Base-by-base conservation (phyloP, 2,329 filamentous ascomycete species). In the Fusarium foetens region DNA sequence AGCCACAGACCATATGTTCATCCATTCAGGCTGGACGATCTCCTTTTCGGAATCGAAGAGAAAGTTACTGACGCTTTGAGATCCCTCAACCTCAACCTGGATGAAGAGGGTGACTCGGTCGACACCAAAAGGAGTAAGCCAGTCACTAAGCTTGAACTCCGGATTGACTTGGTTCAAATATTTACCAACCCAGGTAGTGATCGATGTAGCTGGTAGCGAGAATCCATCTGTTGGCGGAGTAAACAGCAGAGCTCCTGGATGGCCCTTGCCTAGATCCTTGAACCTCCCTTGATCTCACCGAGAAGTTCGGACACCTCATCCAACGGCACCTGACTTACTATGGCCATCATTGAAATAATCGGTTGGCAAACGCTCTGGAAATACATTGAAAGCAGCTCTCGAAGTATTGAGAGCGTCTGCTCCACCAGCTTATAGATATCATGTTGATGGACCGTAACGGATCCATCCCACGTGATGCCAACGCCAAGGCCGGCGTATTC, bases 401-500 rank as follows among this genome's bases (percentile, higher is more conserved):
- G 39, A 5, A 11, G 35, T 7, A n/a, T 53, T 53, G 10, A 53
- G 51, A 5, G 35, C 25, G 23, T 53, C 51, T 39, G 25, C 8
- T 13, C 51, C 51, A 23, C 51, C 35, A n/a, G 51, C 35, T 10
- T 53, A 53, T 53, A 53, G 21, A 53, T 53, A 2, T 23, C 51
- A 29, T 39, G 23, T n/a, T 29, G 7, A 21, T 53, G 51, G 10
- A 8, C 6, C 7, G 35, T 53, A 25, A 5, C 4, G 25, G 25
- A 4, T 10, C 25, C 35, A 31, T 39, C 19, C 51, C 51, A 39
- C 9, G 51, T 39, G 25, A 35, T 53, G 13, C 35, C 51, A 29
- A 65, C 23, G 1, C 67, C 69, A 1, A 72, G 67, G 10, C 58
- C 69, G 1, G 63, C 67, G 36, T 72, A 72, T 29, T 72, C 69